Evolutionary conservation across 768 basidiomycete species (phyloP).

Genomic region (Rubroboletus pulcherrimus): DNA sequence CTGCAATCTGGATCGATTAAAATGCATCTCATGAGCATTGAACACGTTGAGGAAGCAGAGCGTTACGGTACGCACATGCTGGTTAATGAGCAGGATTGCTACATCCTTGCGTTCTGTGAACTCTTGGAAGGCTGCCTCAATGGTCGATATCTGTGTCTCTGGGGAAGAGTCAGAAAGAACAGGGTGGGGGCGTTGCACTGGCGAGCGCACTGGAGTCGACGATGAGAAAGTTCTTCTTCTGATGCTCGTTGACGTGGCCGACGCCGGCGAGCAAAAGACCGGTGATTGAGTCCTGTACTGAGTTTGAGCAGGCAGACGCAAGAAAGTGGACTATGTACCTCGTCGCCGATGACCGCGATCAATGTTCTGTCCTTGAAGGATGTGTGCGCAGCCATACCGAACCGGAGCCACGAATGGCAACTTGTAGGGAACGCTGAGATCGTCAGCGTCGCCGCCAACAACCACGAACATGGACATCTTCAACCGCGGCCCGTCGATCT

Average conservation of each 20-base stretch:
- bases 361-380: conserved; percentile 80
- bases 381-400: conserved; percentile 45
- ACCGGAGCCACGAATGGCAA: conserved; percentile 16
- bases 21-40: conserved; percentile 9
- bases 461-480: conserved; percentile 55
- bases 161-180: conserved; percentile 10
- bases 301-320: conserved; percentile 8
- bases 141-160: conserved; percentile 90
- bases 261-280: conserved; percentile 93
- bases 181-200: not conserved
- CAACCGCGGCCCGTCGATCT: conserved; percentile 70
- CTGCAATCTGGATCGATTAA: conserved; percentile 68
- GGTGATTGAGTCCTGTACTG: conserved; percentile 86
- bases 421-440: not conserved
- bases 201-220: conserved; percentile 83
- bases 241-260: conserved; percentile 84
- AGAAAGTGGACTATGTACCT: conserved; percentile 47
- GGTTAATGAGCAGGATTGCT: conserved; percentile 96
- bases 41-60: not conserved
- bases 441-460: not conserved
- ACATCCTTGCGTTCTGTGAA: conserved; percentile 94
- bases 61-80: conserved; percentile 65
- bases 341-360: conserved; percentile 96
- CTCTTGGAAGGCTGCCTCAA: conserved; percentile 91
- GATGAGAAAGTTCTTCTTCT: conserved; percentile 97